phyloP scores from a whole-genome alignment of 345 rosid species.

The Gossypium stocksii region DNA sequence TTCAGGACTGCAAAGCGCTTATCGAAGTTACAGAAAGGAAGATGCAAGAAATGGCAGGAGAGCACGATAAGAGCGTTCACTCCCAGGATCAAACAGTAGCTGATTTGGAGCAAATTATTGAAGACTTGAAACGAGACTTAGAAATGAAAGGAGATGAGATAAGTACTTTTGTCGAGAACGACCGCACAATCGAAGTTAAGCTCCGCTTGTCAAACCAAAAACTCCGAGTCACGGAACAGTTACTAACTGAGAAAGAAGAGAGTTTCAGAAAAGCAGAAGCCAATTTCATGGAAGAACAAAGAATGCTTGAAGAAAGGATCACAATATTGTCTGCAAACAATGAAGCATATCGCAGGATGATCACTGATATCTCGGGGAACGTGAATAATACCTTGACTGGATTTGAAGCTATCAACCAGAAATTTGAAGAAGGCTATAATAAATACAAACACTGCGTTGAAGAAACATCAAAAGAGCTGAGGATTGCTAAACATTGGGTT shows the following conservation, averaged over 20 bases:
- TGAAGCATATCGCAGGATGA: constrained; percentile 41
- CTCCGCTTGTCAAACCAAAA: constrained; percentile 93
- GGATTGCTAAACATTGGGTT: constrained; percentile 41
- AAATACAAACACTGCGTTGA: constrained; percentile 35
- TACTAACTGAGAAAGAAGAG: constrained; percentile 71
- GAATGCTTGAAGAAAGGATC: constrained; percentile 51
- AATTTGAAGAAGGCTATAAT: constrained; percentile 33
- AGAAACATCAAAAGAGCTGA: constrained; percentile 39
- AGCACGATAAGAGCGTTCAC: constrained; percentile 23
- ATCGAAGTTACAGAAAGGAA: constrained; percentile 41
- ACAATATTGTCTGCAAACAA: constrained; percentile 31
- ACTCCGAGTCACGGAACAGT: constrained; percentile 81
- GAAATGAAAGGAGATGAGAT: constrained; percentile 84
- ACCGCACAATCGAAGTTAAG: constrained; percentile 61
- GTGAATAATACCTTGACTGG: constrained; percentile 32
- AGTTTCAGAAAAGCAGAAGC: constrained; percentile 54
- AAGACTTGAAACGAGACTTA: constrained; percentile 59
- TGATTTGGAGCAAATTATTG: constrained; percentile 51
- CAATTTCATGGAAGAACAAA: constrained; percentile 55
- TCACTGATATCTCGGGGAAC: constrained; percentile 37
- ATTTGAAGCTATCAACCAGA: constrained; percentile 38
- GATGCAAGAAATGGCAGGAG: constrained; percentile 38
- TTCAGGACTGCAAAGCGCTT: constrained; percentile 30
- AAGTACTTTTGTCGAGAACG: constrained; percentile 43
- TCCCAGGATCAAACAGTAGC: constrained; percentile 42